Percentiles rank a stretch among this genome's conserved stretches.
Conservation (phyloP, 2,329 filamentous ascomycete genomes). For the Zymoseptoria pseudotritici region DNA sequence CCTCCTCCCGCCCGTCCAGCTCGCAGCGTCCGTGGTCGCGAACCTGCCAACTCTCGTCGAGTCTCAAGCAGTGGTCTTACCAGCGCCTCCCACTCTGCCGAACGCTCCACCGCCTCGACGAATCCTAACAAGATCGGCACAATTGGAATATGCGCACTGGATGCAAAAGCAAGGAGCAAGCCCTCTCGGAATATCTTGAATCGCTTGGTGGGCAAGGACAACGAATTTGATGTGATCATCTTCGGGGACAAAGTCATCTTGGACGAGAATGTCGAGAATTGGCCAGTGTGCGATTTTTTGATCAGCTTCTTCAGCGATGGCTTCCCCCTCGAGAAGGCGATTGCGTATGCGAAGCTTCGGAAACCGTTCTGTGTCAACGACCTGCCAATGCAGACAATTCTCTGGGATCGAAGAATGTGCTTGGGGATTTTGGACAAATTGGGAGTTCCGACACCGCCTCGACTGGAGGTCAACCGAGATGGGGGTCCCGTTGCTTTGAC, state of each 20-base stretch:
- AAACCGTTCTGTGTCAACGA: slow-evolving; percentile 98
- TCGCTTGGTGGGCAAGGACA: slow-evolving; percentile 78
- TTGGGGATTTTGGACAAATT: slow-evolving; percentile 82
- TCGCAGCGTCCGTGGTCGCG: slow-evolving; percentile 33
- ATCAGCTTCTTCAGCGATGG: slow-evolving; percentile 98
- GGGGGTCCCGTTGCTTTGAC: slow-evolving; percentile 77
- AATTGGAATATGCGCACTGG: slow-evolving; percentile 91
- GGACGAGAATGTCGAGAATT: slow-evolving; percentile 93
- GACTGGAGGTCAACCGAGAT: slow-evolving; percentile 86
- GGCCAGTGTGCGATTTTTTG: slow-evolving; percentile 91
- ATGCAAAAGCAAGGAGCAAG: slow-evolving; percentile 93
- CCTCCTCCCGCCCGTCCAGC: background rate
- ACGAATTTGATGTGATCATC: slow-evolving; percentile 92
- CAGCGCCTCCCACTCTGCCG: slow-evolving; percentile 71
- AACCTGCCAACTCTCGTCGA: slow-evolving; percentile 56
- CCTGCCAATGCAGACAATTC: slow-evolving; percentile 89
- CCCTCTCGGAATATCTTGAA: slow-evolving; percentile 95
- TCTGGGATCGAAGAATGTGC: slow-evolving; percentile 92
- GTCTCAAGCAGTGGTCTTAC: slow-evolving; percentile 77
- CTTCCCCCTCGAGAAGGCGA: slow-evolving; percentile 93
- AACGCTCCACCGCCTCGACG: slow-evolving; percentile 52
- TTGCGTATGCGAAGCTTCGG: slow-evolving; percentile 84
- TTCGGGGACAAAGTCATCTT: slow-evolving; percentile 99
- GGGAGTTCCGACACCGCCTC: slow-evolving; percentile 77
- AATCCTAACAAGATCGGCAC: slow-evolving; percentile 49